Percentiles rank a stretch among this genome's conserved stretches.
Evolutionary conservation across 2,329 filamentous ascomycete genomes (phyloP).

Genomic region (Coccinonectria pachysandricola): DNA sequence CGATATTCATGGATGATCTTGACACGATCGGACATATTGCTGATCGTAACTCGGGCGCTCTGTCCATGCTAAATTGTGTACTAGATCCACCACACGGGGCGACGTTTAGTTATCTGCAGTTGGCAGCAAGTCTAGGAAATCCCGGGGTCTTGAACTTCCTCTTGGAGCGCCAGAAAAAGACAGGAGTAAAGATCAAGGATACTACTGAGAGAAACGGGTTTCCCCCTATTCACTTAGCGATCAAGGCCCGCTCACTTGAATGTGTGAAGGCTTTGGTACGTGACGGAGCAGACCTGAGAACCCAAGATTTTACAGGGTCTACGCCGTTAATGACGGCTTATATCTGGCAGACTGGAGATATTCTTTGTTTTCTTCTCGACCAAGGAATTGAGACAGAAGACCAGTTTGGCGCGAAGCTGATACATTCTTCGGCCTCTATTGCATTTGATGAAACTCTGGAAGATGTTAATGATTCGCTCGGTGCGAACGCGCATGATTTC

Average conservation of each 20-base stretch:
- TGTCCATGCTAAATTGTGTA: no score
- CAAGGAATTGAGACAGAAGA: background rate
- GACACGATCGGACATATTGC: no score
- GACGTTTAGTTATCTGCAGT: constrained; percentile 13
- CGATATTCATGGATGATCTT: no score
- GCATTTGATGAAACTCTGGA: constrained; percentile 3
- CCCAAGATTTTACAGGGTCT: constrained; percentile 8
- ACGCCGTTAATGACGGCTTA: constrained; percentile 7
- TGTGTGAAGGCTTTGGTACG: constrained; percentile 10
- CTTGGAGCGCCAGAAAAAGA: constrained; percentile 6
- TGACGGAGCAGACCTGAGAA: constrained; percentile 7
- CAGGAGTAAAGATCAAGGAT: constrained; percentile 4
- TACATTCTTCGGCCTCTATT: constrained; percentile 7
- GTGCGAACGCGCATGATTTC: no score
- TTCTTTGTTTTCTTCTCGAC: background rate
- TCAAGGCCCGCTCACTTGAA: constrained; percentile 7
- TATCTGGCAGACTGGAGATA: background rate
- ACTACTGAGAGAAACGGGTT: constrained; percentile 5
- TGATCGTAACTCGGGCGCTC: no score
- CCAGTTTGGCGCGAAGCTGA: background rate
- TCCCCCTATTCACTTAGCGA: constrained; percentile 13
- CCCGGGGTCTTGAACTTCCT: constrained; percentile 7
- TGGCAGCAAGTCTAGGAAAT: constrained; percentile 11
- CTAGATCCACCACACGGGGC: no score
- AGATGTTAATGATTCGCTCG: constrained; percentile 1